Evolutionary conservation across 306 rosid species (phyloP), one percentile per base, ranked within the genome.

Genomic region (Dryas alaskensis): DNA sequence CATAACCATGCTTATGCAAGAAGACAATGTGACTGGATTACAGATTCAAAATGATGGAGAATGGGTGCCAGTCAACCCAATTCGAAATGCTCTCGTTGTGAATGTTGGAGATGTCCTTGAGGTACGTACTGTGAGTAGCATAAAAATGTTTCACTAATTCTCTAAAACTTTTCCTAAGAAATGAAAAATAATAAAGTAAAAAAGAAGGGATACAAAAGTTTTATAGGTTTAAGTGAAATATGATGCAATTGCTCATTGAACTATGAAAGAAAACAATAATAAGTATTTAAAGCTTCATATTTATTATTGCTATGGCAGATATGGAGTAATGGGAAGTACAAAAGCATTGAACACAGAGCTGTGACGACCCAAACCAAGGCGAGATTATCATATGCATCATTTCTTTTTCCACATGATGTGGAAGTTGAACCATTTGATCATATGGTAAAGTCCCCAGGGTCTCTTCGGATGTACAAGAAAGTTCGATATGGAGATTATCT

Each of bases 1-100:
- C 86, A 73, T 86, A 37, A 79, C 84, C 37, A 58, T 86, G 42
- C 82, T 86, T 27, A 59, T 76, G 85, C 87, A 83, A 74, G 70
- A n/a, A n/a, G n/a, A n/a, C n/a, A n/a, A n/a, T n/a, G n/a, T n/a
- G n/a, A n/a, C n/a, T n/a, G n/a, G n/a, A n/a, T n/a, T n/a, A n/a
- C n/a, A n/a, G n/a, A n/a, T n/a, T n/a, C n/a, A n/a, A n/a, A n/a
- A n/a, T n/a, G n/a, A n/a, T n/a, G 88, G 83, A 60, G 55, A 44
- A 54, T 84, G 84, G 87, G 73, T 82, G 25, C 78, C 78, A 0
- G 79, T 84, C 4, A 62, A 25, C 9, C 84, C 85, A 43, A 60
- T 55, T 31, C 10, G 65, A 7, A 60, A 80, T 31, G 78, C 87
- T 60, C 60, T 82, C 22, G 74, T 87, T 60, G 83, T 84, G 42